phyloP scores from a whole-genome alignment of 345 rosid genomes.

The Isatis tinctoria region DNA sequence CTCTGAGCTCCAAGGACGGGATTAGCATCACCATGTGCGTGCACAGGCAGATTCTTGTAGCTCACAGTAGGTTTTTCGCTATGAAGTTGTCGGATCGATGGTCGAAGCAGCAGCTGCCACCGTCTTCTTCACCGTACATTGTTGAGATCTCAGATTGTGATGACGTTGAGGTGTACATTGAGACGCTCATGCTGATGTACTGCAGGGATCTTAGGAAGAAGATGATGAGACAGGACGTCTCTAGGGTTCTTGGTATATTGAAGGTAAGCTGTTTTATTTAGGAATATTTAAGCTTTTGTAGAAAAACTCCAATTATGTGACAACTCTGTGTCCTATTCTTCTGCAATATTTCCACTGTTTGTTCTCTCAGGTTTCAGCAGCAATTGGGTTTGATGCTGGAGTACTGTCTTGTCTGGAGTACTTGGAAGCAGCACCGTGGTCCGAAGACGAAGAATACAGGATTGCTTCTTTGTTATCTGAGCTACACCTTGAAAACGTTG shows the following conservation, averaged over 20 bases:
- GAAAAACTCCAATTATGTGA: background rate
- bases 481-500: slow-evolving; percentile 86
- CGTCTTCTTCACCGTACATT: slow-evolving; percentile 49
- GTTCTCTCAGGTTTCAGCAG: slow-evolving; percentile 79
- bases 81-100: slow-evolving; percentile 76
- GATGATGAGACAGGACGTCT: slow-evolving; percentile 86
- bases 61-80: slow-evolving; percentile 85
- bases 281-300: background rate
- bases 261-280: slow-evolving; percentile 47
- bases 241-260: slow-evolving; percentile 84
- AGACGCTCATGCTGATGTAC: slow-evolving; percentile 90
- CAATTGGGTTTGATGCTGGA: slow-evolving; percentile 96
- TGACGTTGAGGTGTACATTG: slow-evolving; percentile 93
- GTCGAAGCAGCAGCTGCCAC: slow-evolving; percentile 55
- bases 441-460: slow-evolving; percentile 95
- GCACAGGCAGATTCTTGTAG: slow-evolving; percentile 84
- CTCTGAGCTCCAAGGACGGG: slow-evolving; percentile 85
- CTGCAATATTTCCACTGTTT: background rate
- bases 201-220: slow-evolving; percentile 89
- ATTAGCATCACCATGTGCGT: slow-evolving; percentile 65
- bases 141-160: slow-evolving; percentile 99
- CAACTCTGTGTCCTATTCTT: background rate
- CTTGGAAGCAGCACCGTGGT: slow-evolving; percentile 99
- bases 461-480: slow-evolving; percentile 80
- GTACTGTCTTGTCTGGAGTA: slow-evolving; percentile 92